phyloP scores from a whole-genome alignment of 2,329 filamentous ascomycete species.

The Epichloe brachyelytri region DNA sequence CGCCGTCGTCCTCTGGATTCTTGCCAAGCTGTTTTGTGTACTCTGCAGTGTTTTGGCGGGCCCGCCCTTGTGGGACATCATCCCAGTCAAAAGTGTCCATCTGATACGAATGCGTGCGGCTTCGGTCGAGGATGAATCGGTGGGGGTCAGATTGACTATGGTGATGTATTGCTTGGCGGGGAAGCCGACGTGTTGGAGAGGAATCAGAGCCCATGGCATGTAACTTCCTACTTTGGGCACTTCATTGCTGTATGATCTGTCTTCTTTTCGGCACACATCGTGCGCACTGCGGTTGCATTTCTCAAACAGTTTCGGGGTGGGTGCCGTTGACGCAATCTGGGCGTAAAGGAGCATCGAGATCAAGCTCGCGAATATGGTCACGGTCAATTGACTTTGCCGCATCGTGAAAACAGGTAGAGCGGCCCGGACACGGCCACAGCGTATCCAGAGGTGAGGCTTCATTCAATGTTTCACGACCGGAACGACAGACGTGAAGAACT shows the following conservation, averaged over 20 bases:
- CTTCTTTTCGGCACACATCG: conserved; percentile 2
- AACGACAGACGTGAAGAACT: neutral
- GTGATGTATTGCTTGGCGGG: conserved; percentile 17
- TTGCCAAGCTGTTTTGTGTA: conserved; percentile 11
- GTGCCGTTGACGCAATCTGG: neutral
- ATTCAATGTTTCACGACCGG: neutral
- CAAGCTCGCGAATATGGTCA: neutral
- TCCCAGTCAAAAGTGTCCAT: conserved; percentile 20
- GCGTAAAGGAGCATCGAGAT: neutral
- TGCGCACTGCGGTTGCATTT: neutral
- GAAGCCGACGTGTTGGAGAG: conserved; percentile 2
- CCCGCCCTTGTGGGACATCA: conserved; percentile 19
- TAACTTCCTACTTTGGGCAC: conserved; percentile 2
- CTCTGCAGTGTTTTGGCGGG: conserved; percentile 18
- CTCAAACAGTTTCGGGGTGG: neutral
- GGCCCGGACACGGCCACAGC: no score
- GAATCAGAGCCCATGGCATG: conserved; percentile 7
- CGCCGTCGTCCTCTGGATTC: conserved; percentile 15
- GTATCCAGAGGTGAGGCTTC: no score
- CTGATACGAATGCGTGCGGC: conserved; percentile 18
- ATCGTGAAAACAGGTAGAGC: neutral
- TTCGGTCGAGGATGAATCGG: conserved; percentile 13
- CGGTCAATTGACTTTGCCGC: neutral
- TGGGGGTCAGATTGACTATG: conserved; percentile 23
- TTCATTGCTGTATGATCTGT: conserved; percentile 5